phyloP scores from a whole-genome alignment of 768 basidiomycete species.

The Mycena maculata region DNA sequence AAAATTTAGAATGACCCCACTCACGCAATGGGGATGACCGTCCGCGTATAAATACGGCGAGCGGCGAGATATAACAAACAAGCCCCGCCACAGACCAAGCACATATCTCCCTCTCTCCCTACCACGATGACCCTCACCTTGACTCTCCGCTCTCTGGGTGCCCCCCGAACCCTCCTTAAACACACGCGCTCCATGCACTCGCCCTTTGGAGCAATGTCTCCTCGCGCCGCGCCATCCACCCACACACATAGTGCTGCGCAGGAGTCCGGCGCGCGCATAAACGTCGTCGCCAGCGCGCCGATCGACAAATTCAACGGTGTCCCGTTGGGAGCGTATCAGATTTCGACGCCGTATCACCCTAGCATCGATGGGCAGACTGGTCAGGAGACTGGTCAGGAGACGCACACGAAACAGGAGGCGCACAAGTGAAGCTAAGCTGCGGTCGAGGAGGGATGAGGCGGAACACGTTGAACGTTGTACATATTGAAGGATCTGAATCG shows the following conservation, averaged over 20 bases:
- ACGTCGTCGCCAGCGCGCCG: slow-evolving; percentile 28
- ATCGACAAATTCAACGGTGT: slow-evolving; percentile 30
- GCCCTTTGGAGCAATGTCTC: slow-evolving; percentile 27
- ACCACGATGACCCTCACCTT: slow-evolving; percentile 9
- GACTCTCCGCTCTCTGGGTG: slow-evolving; percentile 27
- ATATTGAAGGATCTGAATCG: no score
- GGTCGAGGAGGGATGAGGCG: neutral
- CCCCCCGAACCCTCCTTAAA: slow-evolving; percentile 15
- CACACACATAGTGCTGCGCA: neutral
- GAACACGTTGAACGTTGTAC: no score
- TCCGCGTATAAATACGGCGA: slow-evolving; percentile 2
- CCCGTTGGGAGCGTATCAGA: slow-evolving; percentile 29
- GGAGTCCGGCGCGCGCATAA: slow-evolving; percentile 10
- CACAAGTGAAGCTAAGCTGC: neutral
- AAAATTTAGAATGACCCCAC: slow-evolving; percentile 25
- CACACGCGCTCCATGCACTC: slow-evolving; percentile 29
- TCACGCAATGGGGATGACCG: slow-evolving; percentile 3
- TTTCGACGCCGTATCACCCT: slow-evolving; percentile 27
- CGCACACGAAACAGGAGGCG: neutral
- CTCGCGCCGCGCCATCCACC: slow-evolving; percentile 11
- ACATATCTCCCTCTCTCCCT: neutral
- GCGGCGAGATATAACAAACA: neutral
- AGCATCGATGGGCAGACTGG: neutral
- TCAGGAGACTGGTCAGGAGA: neutral
- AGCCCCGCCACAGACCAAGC: neutral